These are phyloP conservation scores for Paramecium sonneborni DNA, from an alignment of 73 alveolate species.

Conservation along the genomic window DNA sequence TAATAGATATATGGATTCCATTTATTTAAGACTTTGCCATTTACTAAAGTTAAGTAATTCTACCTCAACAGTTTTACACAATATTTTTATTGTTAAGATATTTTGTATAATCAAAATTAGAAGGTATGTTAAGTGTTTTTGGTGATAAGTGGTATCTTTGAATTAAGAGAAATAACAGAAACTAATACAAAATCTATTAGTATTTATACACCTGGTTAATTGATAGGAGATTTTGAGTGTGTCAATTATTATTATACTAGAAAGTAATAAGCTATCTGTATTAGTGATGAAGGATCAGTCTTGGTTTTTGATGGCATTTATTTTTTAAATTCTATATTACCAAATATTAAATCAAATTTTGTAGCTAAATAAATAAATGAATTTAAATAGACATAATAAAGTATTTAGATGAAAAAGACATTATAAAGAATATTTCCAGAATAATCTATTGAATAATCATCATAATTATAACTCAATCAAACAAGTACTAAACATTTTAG, in stretches of 20 bases:
- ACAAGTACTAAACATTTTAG: neutral
- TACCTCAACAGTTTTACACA: constrained; percentile 4
- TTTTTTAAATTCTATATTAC: neutral
- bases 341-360: neutral
- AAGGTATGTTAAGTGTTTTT: neutral
- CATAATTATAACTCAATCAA: neutral
- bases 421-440: constrained; percentile 18
- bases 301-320: neutral
- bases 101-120: neutral
- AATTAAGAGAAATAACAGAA: neutral
- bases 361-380: neutral
- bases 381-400: neutral
- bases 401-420: constrained; percentile 19
- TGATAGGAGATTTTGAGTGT: constrained; percentile 13
- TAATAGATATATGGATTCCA: neutral
- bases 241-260: neutral
- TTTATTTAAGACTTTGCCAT: neutral
- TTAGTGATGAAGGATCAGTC: constrained; percentile 21
- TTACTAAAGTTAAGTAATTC: neutral
- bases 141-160: constrained; percentile 7
- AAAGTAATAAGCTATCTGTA: neutral
- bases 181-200: neutral
- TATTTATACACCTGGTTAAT: constrained; percentile 13
- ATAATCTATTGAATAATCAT: neutral
- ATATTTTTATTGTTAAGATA: neutral